Evolutionary conservation across 805 yeast genomes (phyloP), one percentile per base, ranked within the genome.

Genomic region (Hanseniaspora guilliermondii): DNA sequence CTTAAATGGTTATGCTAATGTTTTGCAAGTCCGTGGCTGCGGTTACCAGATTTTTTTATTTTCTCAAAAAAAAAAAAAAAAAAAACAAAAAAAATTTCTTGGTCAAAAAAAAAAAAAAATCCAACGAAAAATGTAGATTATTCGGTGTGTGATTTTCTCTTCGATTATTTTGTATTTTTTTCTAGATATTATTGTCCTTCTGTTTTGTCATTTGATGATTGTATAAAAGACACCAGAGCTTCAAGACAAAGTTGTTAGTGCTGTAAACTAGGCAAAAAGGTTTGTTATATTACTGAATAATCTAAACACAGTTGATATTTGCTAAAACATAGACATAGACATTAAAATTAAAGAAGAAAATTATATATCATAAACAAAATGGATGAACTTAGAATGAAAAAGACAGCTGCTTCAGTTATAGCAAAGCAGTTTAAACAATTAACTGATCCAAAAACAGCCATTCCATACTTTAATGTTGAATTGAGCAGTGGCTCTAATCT

Each of bases 381-480:
- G 54, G 48, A 36, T 22, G 30, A 35, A 35, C 17, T 25, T 6
- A 42, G 42, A 50, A 50, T 37, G 42, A 68, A 66, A 56, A 76
- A 75, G 62, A 76, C 83, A 32, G 88, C 91, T 30, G 88, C 95
- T 17, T 82, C 94, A 58, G 77, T 91, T 56, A 76, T 91, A 56
- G 83, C 87, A 80, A 88, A 93, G 76, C 97, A 91, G 76, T 89
- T 76, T 71, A 81, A 86, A 67, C 97, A 91, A 66, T 82, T 91
- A 56, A 87, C 96, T 22, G 94, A 89, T 71, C 95, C 97, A 11
- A 84, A 83, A 64, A 86, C 85, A 66, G 89, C 85, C 40, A 77
- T 79, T 55, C 83, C 84, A 2, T 75, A 80, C 8, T 80, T 80
- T 70, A 86, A 84, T 65, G 85, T 84, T 50, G 85, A 76, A 63